phyloP scores from a whole-genome alignment of 1,284 basidiomycete species.

The Rhodotorula sp. region DNA sequence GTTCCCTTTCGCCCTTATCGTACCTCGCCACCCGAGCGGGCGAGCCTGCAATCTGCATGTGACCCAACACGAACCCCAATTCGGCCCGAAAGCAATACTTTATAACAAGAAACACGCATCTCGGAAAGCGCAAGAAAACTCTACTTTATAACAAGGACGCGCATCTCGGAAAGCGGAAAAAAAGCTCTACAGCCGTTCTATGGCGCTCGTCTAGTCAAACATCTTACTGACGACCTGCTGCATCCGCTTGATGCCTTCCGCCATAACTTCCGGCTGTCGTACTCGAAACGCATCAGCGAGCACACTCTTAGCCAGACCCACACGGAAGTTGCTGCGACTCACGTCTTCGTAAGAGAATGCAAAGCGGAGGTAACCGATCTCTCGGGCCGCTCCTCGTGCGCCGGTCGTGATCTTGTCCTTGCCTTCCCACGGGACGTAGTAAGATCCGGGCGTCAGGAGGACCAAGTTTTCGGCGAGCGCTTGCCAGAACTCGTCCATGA shows the following conservation, averaged over 20 bases:
- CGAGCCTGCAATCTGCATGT: too few species aligned
- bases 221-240: constrained; percentile 7
- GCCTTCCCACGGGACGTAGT: constrained; percentile 20
- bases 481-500: constrained; percentile 60
- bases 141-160: background rate
- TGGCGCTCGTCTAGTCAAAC: constrained; percentile 1
- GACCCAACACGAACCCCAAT: too few species aligned
- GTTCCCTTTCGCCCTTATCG: too few species aligned
- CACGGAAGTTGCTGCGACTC: background rate
- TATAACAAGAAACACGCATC: too few species aligned
- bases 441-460: constrained; percentile 21
- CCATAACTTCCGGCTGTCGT: background rate
- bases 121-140: background rate
- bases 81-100: too few species aligned
- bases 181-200: background rate
- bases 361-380: constrained; percentile 20
- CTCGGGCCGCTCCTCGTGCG: constrained; percentile 1
- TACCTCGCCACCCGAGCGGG: too few species aligned
- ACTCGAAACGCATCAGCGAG: background rate
- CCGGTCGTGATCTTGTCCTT: constrained; percentile 10
- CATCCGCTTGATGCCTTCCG: constrained; percentile 13
- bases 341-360: constrained; percentile 20
- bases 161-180: too few species aligned
- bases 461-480: constrained; percentile 33
- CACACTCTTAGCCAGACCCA: background rate